phyloP scores from a whole-genome alignment of 1,284 basidiomycete species.

The Ustilago esculenta region DNA sequence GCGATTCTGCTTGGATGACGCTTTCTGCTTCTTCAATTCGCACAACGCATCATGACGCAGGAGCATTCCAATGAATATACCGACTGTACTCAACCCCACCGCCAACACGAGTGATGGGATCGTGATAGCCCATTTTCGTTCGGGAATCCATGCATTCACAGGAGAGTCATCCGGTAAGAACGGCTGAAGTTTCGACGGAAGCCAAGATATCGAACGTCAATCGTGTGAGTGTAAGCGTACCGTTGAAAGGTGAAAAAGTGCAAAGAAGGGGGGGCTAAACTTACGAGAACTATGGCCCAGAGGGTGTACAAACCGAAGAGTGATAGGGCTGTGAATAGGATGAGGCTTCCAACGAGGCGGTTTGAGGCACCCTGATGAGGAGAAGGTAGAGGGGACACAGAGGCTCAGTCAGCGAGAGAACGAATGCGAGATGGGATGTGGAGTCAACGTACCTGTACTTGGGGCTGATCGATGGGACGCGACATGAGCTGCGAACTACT shows the following conservation, averaged over 20 bases:
- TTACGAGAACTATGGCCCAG: slow-evolving; percentile 39
- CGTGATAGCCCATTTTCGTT: slow-evolving; percentile 29
- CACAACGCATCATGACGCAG: slow-evolving; percentile 16
- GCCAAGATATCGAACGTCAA: too few species aligned
- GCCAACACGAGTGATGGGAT: slow-evolving; percentile 30
- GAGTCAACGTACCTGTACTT: slow-evolving; percentile 9
- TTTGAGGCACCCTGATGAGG: slow-evolving; percentile 26
- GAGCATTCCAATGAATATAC: slow-evolving; percentile 25
- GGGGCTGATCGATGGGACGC: not conserved
- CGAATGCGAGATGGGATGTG: too few species aligned
- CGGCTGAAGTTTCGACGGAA: too few species aligned
- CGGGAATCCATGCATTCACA: slow-evolving; percentile 20
- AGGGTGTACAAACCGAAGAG: slow-evolving; percentile 26
- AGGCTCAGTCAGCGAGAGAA: too few species aligned
- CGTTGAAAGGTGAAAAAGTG: not conserved
- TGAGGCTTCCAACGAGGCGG: slow-evolving; percentile 13
- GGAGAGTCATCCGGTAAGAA: slow-evolving; percentile 34
- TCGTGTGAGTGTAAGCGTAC: not conserved
- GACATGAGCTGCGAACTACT: slow-evolving; percentile 3
- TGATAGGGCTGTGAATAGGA: slow-evolving; percentile 11
- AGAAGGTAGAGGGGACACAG: too few species aligned
- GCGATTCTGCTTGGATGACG: not conserved
- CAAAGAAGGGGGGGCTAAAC: not conserved
- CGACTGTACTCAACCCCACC: slow-evolving; percentile 25
- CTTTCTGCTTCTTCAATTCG: slow-evolving; percentile 1